These are phyloP conservation scores for Geoglossum cookeanum DNA, from an alignment of 2,329 filamentous ascomycete species.

Conservation along the genomic window DNA sequence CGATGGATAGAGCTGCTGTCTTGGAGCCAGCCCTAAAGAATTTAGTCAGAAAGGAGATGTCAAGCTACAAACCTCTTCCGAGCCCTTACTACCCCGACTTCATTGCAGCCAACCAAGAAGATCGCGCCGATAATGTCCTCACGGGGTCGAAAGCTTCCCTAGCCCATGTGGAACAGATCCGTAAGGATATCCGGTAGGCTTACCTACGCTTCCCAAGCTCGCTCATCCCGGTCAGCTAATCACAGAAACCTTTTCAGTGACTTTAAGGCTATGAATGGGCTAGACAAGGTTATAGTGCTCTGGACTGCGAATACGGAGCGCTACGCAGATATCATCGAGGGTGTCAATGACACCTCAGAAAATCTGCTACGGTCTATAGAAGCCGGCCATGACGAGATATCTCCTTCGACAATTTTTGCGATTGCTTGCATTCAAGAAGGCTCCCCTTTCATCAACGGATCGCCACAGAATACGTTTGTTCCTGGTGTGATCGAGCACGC, in stretches of 20 bases:
- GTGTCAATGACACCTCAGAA: slow-evolving; percentile 91
- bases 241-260: slow-evolving; percentile 30
- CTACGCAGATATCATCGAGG: slow-evolving; percentile 69
- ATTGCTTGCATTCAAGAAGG: slow-evolving; percentile 84
- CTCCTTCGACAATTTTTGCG: slow-evolving; percentile 88
- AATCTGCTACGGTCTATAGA: slow-evolving; percentile 82
- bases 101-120: slow-evolving; percentile 96
- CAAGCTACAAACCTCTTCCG: slow-evolving; percentile 67
- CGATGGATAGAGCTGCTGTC: slow-evolving; percentile 91
- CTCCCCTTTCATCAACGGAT: slow-evolving; percentile 94
- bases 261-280: slow-evolving; percentile 67
- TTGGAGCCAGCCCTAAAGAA: slow-evolving; percentile 88
- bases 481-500: slow-evolving; percentile 81
- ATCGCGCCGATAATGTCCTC: slow-evolving; percentile 80
- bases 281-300: slow-evolving; percentile 92
- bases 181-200: slow-evolving; percentile 66
- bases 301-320: slow-evolving; percentile 99
- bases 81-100: slow-evolving; percentile 99
- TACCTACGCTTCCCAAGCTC: neutral
- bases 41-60: slow-evolving; percentile 84
- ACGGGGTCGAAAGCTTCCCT: slow-evolving; percentile 65
- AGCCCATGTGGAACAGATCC: slow-evolving; percentile 83
- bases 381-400: slow-evolving; percentile 71
- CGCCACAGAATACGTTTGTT: slow-evolving; percentile 97
- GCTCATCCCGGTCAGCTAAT: neutral